A percentile compares a stretch with the other conserved stretches of the same genome.
Conservation (phyloP, 441 rosid species). For the Brassica hybrid region DNA sequence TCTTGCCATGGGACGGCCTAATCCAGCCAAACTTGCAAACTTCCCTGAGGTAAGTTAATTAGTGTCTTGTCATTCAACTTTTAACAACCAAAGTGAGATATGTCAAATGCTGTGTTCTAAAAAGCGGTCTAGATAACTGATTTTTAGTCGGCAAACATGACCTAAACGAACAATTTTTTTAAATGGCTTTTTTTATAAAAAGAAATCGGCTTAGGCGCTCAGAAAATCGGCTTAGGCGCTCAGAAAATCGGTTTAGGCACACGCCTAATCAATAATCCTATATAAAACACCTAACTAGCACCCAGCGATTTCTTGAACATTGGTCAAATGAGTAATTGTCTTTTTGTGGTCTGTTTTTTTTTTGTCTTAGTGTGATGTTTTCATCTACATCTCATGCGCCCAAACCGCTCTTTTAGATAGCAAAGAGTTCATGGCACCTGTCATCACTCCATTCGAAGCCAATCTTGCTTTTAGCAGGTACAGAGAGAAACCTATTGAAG, state of each 20-base stretch:
- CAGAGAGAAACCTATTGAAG: background rate
- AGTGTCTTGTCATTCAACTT: background rate
- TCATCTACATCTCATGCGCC: conserved; percentile 84
- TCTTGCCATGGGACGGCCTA: conserved; percentile 93
- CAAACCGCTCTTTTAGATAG: conserved; percentile 93
- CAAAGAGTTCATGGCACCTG: conserved; percentile 90
- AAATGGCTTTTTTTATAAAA: too few species aligned
- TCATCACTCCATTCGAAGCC: conserved; percentile 92
- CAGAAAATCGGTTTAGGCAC: too few species aligned
- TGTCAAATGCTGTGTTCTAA: too few species aligned
- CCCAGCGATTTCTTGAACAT: too few species aligned
- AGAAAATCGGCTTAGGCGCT: too few species aligned
- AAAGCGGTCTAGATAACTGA: too few species aligned
- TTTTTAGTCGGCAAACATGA: too few species aligned
- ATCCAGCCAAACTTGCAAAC: conserved; percentile 95
- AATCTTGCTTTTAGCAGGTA: conserved; percentile 90
- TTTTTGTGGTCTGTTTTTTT: conserved; percentile 25
- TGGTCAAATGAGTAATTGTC: background rate
- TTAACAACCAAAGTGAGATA: conserved; percentile 19
- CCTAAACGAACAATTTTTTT: too few species aligned
- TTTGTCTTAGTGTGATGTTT: conserved; percentile 95
- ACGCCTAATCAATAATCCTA: too few species aligned
- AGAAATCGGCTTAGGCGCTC: too few species aligned
- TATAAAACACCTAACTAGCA: too few species aligned
- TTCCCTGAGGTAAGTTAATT: conserved; percentile 73